Evolutionary conservation across 441 rosid species (phyloP).

Genomic region (Macaranga tanarius): DNA sequence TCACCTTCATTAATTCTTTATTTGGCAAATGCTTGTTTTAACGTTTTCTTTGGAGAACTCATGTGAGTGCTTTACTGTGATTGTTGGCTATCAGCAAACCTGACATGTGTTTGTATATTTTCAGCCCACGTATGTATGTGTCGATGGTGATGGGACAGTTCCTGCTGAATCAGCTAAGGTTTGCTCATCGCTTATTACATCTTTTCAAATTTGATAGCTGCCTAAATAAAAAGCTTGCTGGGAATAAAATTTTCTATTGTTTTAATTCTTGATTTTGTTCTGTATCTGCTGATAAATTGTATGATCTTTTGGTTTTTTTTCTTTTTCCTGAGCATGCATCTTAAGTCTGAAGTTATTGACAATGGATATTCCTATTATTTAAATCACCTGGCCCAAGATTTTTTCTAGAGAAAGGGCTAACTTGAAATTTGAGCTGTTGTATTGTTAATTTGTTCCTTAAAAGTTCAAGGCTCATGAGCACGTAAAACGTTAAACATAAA

Average conservation of each 20-base stretch:
- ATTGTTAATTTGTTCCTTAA: neutral
- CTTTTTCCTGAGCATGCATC: neutral
- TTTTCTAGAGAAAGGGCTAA: neutral
- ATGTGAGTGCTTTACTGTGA: neutral
- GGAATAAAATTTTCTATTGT: neutral
- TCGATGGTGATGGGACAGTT: slow-evolving; percentile 97
- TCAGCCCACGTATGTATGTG: slow-evolving; percentile 78
- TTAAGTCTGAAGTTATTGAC: neutral
- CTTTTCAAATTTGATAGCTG: slow-evolving; percentile 8
- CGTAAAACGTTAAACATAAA: neutral
- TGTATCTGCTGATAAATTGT: neutral
- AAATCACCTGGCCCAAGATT: neutral
- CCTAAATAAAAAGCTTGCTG: neutral
- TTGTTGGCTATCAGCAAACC: slow-evolving; percentile 10
- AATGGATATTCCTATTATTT: neutral
- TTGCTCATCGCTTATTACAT: slow-evolving; percentile 19
- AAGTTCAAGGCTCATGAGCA: neutral
- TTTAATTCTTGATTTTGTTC: neutral
- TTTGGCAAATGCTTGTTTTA: neutral
- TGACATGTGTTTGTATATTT: slow-evolving; percentile 26
- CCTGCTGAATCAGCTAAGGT: slow-evolving; percentile 91
- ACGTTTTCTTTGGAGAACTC: neutral
- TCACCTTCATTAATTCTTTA: neutral
- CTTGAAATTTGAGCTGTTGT: neutral
- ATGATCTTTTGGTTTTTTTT: neutral